Base-by-base conservation (phyloP, 2,329 filamentous ascomycete genomes). In the Rutstroemia sydowiana region DNA sequence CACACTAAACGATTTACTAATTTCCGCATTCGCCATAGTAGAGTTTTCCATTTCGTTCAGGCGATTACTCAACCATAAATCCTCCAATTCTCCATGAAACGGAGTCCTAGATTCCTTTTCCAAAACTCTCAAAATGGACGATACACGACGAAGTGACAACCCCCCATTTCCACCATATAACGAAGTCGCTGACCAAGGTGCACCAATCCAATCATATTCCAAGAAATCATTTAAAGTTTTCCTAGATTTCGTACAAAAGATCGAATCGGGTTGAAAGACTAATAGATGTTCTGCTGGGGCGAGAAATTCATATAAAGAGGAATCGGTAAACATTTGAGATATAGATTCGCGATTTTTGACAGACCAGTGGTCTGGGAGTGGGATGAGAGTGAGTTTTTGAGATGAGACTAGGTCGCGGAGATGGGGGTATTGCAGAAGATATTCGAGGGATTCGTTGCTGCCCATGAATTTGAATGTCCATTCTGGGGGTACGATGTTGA, bases 381-480 rank as follows among this genome's bases (percentile, higher is more conserved):
- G 32, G 23, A 55, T 3, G 4, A 55, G 28, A 11, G 52, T 52
- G 7, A 55, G 45, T 20, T 52, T 52, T 1, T 42, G 26, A 1
- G 50, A 48, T 4, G 45, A 20, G 14, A 42, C 30, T 47, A 74
- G 68, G 52, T 71, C 67, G 52, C 74, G 70, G 21, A 71, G 66
- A 30, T 70, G 69, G 34, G 71, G 66, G 36, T 68, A 48, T 1
- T 14, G 67, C 34, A 79, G 65, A 56, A 69, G 71, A 46, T 51
- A 75, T 34, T 67, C 60, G 28, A 75, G 67, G 37, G 74, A 75
- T 52, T 67, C 60, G 8, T 48, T 48, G 44, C 36, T 52, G 2
- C 77, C 76, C 70, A 79, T 76, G 69, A 79, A 79, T 37, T 72
- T 71, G 66, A 79, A 78, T 28, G 71, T 73, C 77, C 77, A 81